A percentile compares a stretch with the other conserved stretches of the same genome.
Evolutionary conservation across 306 rosid genomes (phyloP).

Genomic region (Ormosia semicastrata): DNA sequence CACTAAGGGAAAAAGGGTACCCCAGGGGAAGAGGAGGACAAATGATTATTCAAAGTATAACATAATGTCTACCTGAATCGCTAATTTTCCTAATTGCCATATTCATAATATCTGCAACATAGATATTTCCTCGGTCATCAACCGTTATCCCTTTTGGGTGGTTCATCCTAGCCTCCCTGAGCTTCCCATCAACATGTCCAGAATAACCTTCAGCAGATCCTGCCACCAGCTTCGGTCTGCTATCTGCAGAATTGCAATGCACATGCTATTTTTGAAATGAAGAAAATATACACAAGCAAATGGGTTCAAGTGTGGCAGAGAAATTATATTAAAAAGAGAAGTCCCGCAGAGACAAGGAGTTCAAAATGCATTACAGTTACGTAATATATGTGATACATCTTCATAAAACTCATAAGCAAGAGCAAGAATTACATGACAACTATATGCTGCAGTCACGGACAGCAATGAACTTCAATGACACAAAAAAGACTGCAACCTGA

Average conservation of each 20-base stretch:
- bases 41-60: neutral
- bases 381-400: neutral
- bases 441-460: neutral
- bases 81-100: constrained; percentile 92
- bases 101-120: constrained; percentile 80
- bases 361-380: constrained; percentile 2
- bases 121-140: constrained; percentile 86
- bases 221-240: constrained; percentile 76
- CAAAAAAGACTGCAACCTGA: neutral
- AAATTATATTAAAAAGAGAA: neutral
- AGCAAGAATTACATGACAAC: neutral
- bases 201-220: constrained; percentile 86
- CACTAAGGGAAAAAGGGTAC: neutral
- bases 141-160: constrained; percentile 85
- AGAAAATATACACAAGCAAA: constrained; percentile 11
- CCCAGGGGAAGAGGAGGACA: neutral
- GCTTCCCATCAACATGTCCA: constrained; percentile 87
- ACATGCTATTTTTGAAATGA: neutral
- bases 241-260: constrained; percentile 55
- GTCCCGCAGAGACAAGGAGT: neutral
- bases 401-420: neutral
- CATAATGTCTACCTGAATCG: constrained; percentile 58
- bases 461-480: neutral
- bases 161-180: constrained; percentile 83
- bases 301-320: neutral